Base-by-base conservation (phyloP, 257 asterid genomes). In the Apocynum venetum region DNA sequence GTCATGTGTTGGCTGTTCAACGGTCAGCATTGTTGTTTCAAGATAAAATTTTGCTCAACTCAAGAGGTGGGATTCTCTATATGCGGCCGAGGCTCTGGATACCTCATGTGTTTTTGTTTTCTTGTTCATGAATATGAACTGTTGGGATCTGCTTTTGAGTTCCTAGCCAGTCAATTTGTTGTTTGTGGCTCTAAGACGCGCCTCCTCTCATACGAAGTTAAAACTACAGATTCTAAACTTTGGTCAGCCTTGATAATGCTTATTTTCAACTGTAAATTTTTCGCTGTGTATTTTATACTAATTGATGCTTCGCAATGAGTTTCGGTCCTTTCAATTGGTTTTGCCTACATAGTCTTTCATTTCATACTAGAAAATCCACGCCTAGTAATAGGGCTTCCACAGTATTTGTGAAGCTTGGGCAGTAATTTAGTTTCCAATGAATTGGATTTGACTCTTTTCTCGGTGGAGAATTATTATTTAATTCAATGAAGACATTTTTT, bases 91-190 rank as follows among this genome's bases (percentile, higher is more conserved):
- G 79, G 48, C 71, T 84, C 75, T 49, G 79, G 69, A 38, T 67
- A 66, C 72, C 41, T 71, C 57, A 59, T 46, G 19, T 19, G 2
- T 75, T 64, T 12, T 64, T 73, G 74, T 60, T 77, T 68, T 81
- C 52, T 82, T 41, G 57, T 76, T 78, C 71, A 65, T 53, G 70
- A 61, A 59, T 61, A 61, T 43, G 20, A 63, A 44, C 80, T 59
- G 63, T 80, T 83, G 85, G 81, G 91, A 88, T 86, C 90, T 86
- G 71, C 71, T 74, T 76, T 5, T 56, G 46, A 53, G n/a, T 65
- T 59, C 43, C 25, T 74, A 8, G 51, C n/a, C 53, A 56, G n/a
- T 38, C 13, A 40, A 36, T 49, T 6, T n/a, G 43, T 46, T 70
- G 36, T 41, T 61, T 64, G 44, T 41, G 53, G 60, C 40, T 72